These are phyloP conservation scores for Pholiota microspora DNA, from an alignment of 768 basidiomycete genomes.

Conservation along the genomic window DNA sequence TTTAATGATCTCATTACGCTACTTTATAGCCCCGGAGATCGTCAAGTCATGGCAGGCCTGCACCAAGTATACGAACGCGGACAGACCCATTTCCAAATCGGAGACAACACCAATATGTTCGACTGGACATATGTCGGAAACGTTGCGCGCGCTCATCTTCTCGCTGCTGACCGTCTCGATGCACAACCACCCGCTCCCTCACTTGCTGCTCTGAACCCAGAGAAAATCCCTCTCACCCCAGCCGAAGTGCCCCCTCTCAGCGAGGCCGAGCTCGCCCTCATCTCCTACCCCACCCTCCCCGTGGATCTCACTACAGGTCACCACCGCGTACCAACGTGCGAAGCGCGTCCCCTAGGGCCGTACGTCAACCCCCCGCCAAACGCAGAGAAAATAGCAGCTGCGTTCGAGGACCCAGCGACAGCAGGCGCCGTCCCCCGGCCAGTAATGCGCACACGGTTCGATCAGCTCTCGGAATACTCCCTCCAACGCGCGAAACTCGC, in stretches of 20 bases:
- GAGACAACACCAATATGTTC: conserved; percentile 88
- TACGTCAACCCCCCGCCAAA: conserved; percentile 61
- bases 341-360: conserved; percentile 82
- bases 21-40: conserved; percentile 76
- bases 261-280: conserved; percentile 37
- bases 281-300: conserved; percentile 54
- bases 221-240: conserved; percentile 32
- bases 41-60: conserved; percentile 80
- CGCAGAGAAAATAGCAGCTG: conserved; percentile 52
- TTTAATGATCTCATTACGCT: neutral
- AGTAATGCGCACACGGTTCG: conserved; percentile 76
- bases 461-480: conserved; percentile 64
- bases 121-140: conserved; percentile 98
- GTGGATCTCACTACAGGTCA: conserved; percentile 65
- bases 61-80: conserved; percentile 74
- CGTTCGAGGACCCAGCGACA: conserved; percentile 49
- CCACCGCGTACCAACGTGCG: conserved; percentile 72
- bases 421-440: conserved; percentile 41
- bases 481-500: conserved; percentile 50
- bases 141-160: conserved; percentile 88
- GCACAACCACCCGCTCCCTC: conserved; percentile 45
- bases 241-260: conserved; percentile 43
- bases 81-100: conserved; percentile 92
- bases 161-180: conserved; percentile 87
- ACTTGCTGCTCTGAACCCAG: conserved; percentile 24